phyloP scores from a whole-genome alignment of 1,139 yeast genomes.

The Chernovozyma aurita region DNA sequence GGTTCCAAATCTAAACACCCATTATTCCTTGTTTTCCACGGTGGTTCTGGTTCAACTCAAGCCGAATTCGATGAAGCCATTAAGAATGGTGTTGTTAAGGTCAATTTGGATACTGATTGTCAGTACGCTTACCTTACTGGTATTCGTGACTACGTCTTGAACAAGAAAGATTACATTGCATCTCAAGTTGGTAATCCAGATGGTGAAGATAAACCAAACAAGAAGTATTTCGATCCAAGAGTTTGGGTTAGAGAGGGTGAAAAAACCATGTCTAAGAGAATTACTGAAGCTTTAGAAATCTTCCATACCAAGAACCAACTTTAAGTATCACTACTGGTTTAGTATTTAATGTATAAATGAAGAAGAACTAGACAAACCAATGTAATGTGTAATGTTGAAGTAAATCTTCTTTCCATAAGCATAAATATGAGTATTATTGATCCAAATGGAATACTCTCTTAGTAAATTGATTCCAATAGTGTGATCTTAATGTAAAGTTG shows the following conservation, averaged over 20 bases:
- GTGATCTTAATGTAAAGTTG: too few relatives aligned
- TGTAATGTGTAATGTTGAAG: not conserved
- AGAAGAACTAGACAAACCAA: not conserved
- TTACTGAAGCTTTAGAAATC: slow-evolving; percentile 74
- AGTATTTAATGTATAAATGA: slow-evolving; percentile 2
- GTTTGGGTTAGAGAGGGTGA: slow-evolving; percentile 99
- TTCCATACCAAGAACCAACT: slow-evolving; percentile 78
- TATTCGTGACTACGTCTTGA: slow-evolving; percentile 94
- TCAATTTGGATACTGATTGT: slow-evolving; percentile 98
- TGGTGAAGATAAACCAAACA: slow-evolving; percentile 97
- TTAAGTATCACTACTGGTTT: slow-evolving; percentile 20
- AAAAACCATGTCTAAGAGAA: slow-evolving; percentile 92
- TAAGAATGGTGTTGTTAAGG: slow-evolving; percentile 94
- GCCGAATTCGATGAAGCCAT: slow-evolving; percentile 90
- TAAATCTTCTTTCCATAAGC: too few relatives aligned
- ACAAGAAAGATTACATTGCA: slow-evolving; percentile 90
- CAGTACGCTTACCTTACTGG: slow-evolving; percentile 96
- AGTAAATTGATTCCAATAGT: too few relatives aligned
- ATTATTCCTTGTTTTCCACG: slow-evolving; percentile 98
- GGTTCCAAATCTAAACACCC: slow-evolving; percentile 61
- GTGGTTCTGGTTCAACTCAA: slow-evolving; percentile 98
- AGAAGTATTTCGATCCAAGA: slow-evolving; percentile 99
- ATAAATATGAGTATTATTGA: too few relatives aligned
- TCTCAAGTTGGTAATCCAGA: slow-evolving; percentile 98
- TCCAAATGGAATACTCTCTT: too few relatives aligned